A percentile compares a stretch with the other conserved stretches of the same genome.
Conservation (phyloP, 1,139 yeast genomes). For the Kodamaea sp. region DNA sequence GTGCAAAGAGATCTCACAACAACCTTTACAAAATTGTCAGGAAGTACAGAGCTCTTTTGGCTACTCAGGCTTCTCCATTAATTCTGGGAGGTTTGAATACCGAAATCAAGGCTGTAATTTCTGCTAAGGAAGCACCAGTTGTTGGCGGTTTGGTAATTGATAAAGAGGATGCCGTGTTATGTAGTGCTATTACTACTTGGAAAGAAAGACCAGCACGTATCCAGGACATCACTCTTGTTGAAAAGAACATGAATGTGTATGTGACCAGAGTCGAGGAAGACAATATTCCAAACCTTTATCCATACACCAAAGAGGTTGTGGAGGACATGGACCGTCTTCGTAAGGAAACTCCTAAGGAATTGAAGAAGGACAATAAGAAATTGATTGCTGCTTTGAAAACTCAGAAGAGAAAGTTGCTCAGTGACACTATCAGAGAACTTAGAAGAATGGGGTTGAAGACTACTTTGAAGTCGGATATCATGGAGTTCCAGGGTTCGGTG, state of each 20-base stretch:
- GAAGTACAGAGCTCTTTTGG: conserved; percentile 70
- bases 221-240: conserved; percentile 50
- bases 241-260: conserved; percentile 56
- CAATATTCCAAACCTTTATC: conserved; percentile 43
- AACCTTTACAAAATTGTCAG: conserved; percentile 80
- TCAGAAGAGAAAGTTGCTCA: conserved; percentile 75
- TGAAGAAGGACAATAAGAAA: conserved; percentile 76
- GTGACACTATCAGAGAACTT: conserved; percentile 74
- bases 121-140: conserved; percentile 13
- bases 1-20: conserved; percentile 86
- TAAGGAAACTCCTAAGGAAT: conserved; percentile 72
- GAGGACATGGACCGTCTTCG: conserved; percentile 63
- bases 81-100: conserved; percentile 61
- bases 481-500: conserved; percentile 61
- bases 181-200: conserved; percentile 47
- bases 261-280: conserved; percentile 36
- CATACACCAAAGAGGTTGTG: conserved; percentile 54
- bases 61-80: conserved; percentile 52
- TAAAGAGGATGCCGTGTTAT: conserved; percentile 15
- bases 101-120: conserved; percentile 15
- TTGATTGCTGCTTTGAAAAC: conserved; percentile 69
- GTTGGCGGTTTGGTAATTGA: conserved; percentile 18
- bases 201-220: conserved; percentile 55
- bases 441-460: conserved; percentile 74
- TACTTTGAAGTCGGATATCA: conserved; percentile 63